Percentiles rank a stretch among this genome's conserved stretches.
These are phyloP conservation scores for Paramecium tetraurelia DNA, from an alignment of 73 alveolate genomes.

Conservation along the genomic window DNA sequence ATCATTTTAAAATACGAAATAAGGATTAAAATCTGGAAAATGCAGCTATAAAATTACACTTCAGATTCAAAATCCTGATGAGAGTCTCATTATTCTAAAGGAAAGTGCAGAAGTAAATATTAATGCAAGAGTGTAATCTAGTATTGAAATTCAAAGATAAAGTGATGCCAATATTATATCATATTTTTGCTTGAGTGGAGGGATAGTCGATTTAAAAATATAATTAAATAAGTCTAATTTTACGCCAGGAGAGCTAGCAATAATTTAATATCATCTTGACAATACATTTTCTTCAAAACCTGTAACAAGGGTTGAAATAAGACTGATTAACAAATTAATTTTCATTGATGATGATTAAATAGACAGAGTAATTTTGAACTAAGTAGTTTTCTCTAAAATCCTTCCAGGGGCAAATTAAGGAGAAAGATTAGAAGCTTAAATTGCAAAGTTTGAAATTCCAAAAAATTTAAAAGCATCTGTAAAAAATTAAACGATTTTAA, in stretches of 20 bases:
- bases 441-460: neutral
- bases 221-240: neutral
- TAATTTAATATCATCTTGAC: neutral
- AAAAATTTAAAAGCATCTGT: constrained; percentile 2
- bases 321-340: neutral
- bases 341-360: constrained; percentile 18
- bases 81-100: neutral
- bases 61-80: neutral
- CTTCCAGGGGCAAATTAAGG: neutral
- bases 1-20: neutral
- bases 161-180: constrained; percentile 9
- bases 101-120: constrained; percentile 6
- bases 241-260: neutral
- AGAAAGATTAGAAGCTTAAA: neutral
- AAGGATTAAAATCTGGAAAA: constrained; percentile 11
- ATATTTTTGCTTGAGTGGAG: constrained; percentile 25
- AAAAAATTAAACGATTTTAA: neutral
- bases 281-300: neutral
- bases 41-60: neutral
- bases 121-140: neutral
- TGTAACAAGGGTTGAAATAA: neutral
- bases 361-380: neutral
- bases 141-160: neutral
- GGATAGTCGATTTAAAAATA: neutral
- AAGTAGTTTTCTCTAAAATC: neutral